Percentiles rank a stretch among this genome's conserved stretches.
phyloP scores from a whole-genome alignment of 495 filamentous ascomycete genomes.

The Corynascus novoguineensis region DNA sequence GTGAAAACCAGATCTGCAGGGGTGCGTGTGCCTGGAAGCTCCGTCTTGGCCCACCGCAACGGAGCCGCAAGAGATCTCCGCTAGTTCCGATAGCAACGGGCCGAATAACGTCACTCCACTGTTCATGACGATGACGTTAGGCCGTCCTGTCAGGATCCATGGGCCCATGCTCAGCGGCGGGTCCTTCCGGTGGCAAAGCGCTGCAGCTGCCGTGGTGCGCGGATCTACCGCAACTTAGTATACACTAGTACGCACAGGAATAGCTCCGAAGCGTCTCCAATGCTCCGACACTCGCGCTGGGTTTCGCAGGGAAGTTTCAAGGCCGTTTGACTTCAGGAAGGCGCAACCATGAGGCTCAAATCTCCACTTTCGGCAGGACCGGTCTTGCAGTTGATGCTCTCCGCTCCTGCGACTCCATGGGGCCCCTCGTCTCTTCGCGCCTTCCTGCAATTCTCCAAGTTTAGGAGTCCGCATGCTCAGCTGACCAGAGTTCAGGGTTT shows the following conservation, averaged over 20 bases:
- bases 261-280: too few species aligned
- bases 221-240: too few species aligned
- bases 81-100: constrained; percentile 14
- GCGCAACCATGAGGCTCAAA: background rate
- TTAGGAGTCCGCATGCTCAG: constrained; percentile 1
- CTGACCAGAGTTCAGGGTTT: constrained; percentile 1
- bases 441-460: background rate
- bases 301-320: background rate
- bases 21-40: background rate
- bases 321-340: too few species aligned
- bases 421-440: constrained; percentile 12
- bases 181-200: constrained; percentile 3
- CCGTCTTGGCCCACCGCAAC: constrained; percentile 5
- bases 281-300: too few species aligned
- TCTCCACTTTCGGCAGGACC: constrained; percentile 1
- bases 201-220: constrained; percentile 7
- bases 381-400: background rate
- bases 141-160: background rate
- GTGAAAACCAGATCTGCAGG: too few species aligned
- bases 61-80: constrained; percentile 12
- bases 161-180: constrained; percentile 6
- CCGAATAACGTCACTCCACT: constrained; percentile 16
- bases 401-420: background rate
- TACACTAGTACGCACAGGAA: too few species aligned
- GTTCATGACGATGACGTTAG: constrained; percentile 7